phyloP scores from a whole-genome alignment of 108 stramenopile genomes.

The Cyclostephanos invisitatus region DNA sequence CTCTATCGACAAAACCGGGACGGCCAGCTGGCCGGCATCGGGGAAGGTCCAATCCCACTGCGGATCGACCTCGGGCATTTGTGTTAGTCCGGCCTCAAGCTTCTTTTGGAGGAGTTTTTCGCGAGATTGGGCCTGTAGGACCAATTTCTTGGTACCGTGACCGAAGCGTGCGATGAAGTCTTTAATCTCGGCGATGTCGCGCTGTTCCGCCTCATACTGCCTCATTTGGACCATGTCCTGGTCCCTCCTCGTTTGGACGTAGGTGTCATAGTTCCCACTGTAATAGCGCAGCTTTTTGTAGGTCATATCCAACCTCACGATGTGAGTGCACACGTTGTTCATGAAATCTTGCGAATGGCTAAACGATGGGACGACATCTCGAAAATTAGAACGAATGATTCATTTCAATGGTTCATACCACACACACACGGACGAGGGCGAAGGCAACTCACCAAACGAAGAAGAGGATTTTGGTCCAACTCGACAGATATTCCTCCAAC shows the following conservation, averaged over 20 bases:
- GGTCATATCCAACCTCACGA: slow-evolving; percentile 89
- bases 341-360: slow-evolving; percentile 97
- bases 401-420: not conserved
- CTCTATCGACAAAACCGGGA: slow-evolving; percentile 83
- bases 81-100: slow-evolving; percentile 86
- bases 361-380: too few species aligned
- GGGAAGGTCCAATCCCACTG: slow-evolving; percentile 84
- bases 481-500: slow-evolving; percentile 96
- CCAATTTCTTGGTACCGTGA: slow-evolving; percentile 95
- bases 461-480: slow-evolving; percentile 93
- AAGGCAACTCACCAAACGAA: slow-evolving; percentile 67
- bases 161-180: slow-evolving; percentile 96
- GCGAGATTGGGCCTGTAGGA: slow-evolving; percentile 90
- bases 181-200: slow-evolving; percentile 95
- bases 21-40: slow-evolving; percentile 87
- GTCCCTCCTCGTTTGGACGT: slow-evolving; percentile 87
- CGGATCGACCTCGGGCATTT: slow-evolving; percentile 76
- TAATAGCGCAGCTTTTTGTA: slow-evolving; percentile 94
- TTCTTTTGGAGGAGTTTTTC: slow-evolving; percentile 92
- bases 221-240: slow-evolving; percentile 96
- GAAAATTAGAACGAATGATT: not conserved
- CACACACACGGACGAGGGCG: not conserved
- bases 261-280: slow-evolving; percentile 95
- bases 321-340: slow-evolving; percentile 97
- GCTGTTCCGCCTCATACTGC: slow-evolving; percentile 96